Conservation (phyloP, 73 alveolate species). For the Blepharisma stoltei region DNA sequence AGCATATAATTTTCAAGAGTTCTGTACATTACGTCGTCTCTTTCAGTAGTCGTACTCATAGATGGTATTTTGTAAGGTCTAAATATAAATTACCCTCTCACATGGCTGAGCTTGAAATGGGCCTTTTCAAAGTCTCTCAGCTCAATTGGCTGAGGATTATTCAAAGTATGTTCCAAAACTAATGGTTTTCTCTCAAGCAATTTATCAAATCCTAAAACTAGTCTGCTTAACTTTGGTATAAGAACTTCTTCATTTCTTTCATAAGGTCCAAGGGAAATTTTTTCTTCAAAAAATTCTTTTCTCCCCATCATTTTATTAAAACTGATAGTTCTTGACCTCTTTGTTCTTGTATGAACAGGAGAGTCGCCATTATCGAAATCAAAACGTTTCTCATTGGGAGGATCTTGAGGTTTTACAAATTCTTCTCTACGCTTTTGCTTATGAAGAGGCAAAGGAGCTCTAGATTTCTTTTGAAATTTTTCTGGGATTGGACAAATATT, state of each 20-base stretch:
- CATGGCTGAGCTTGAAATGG: not conserved
- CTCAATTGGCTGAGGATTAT: conserved; percentile 13
- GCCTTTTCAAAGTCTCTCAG: not conserved
- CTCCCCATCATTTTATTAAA: conserved; percentile 2
- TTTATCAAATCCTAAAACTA: not conserved
- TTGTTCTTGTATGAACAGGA: not conserved
- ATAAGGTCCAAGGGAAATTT: conserved; percentile 6
- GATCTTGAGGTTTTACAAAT: conserved; percentile 6
- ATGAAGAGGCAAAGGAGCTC: not conserved
- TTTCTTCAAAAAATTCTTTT: not conserved
- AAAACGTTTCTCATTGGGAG: conserved; percentile 22
- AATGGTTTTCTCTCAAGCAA: not conserved
- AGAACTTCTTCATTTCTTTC: not conserved
- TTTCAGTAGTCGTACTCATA: not conserved
- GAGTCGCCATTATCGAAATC: not conserved
- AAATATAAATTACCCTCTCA: conserved; percentile 9
- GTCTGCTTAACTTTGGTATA: not conserved
- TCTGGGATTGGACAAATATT: not conserved
- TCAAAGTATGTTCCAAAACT: conserved; percentile 14
- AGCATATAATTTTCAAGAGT: conserved; percentile 16
- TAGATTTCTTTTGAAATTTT: not conserved
- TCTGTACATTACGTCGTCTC: conserved; percentile 22
- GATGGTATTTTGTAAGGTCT: conserved; percentile 12
- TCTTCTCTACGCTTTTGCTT: not conserved
- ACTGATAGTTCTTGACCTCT: not conserved